Base-by-base conservation (phyloP, 306 rosid species). In the Trichosanthes truncata region DNA sequence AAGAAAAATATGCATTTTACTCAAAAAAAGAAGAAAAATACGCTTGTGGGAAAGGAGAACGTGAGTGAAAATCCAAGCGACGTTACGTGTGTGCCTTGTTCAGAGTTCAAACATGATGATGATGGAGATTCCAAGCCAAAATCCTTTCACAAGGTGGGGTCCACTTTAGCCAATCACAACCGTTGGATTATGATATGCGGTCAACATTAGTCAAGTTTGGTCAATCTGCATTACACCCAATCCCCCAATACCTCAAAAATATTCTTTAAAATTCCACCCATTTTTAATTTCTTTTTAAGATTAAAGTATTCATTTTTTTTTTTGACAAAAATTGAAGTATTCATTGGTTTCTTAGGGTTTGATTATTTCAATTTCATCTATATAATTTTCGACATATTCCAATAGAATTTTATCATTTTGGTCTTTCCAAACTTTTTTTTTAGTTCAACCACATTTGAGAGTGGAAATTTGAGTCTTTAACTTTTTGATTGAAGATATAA, bases 121-220 rank as follows among this genome's bases (percentile, higher is more conserved):
- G 81, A 78, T 75, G 84, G 81, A 86, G 87, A 81, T 87, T 89
- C 89, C 9, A 68, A 40, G 8, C 17, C 76, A 63, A 52, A 20
- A 13, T 73, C 14, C 51, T 76, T 43, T 81, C 55, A 46, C 49
- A 72, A 60, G 17, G 38, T 74, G 82, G 82, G 88, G 82, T 80
- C 78, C 81, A n/a, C 62, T 40, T 18, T 3, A 65, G 12, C 11
- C 1, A 74, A 80, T 35, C 33, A 7, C 4, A 23, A 53, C 87
- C 93, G 86, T 88, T 77, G 73, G 89, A 90, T 89, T 2, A 43
- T 18, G 29, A 17, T 38, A 75, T 8, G 41, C 36, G 81, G 85
- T 85, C 93, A 88, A 88, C 43, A n/a, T 38, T 31, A 66, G 89
- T 87, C 93, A 78, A 83, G 76, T 79, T 84, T 79, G 52, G 87